Percentiles rank a stretch among this genome's conserved stretches.
Evolutionary conservation across 176 grass and related monocot species (phyloP).

Genomic region (Carex myosuroides): DNA sequence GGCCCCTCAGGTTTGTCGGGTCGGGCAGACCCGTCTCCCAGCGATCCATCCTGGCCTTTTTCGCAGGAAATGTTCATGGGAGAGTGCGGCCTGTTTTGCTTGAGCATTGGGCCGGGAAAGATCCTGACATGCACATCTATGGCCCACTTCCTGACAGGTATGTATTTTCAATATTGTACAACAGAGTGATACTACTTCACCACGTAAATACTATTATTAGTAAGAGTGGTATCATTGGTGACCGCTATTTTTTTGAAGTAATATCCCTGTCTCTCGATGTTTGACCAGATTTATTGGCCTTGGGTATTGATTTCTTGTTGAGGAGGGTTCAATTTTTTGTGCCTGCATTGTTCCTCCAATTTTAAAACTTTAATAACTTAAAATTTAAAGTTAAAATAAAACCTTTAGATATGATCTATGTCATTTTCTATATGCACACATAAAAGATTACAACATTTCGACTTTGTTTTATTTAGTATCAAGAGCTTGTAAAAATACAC

Average conservation of each 20-base stretch:
- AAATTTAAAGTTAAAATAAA: too few relatives aligned
- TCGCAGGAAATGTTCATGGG: slow-evolving; percentile 73
- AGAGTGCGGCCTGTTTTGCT: slow-evolving; percentile 56
- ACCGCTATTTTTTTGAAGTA: not conserved
- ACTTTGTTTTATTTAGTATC: too few relatives aligned
- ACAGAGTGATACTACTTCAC: not conserved
- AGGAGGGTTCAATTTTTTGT: too few relatives aligned
- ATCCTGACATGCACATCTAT: slow-evolving; percentile 65
- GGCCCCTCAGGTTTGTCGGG: slow-evolving; percentile 51
- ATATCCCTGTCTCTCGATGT: not conserved
- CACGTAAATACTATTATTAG: not conserved
- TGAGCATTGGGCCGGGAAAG: slow-evolving; percentile 45
- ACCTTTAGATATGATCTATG: too few relatives aligned
- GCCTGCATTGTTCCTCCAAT: too few relatives aligned
- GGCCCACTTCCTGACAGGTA: slow-evolving; percentile 40
- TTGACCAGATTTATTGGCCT: not conserved
- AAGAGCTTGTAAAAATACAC: too few relatives aligned
- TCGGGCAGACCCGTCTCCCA: slow-evolving; percentile 42
- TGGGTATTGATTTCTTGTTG: not conserved
- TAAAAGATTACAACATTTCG: too few relatives aligned
- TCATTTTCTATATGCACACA: too few relatives aligned
- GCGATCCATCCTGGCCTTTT: slow-evolving; percentile 65
- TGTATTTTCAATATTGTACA: not conserved
- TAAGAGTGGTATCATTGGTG: not conserved
- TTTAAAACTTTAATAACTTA: too few relatives aligned